Evolutionary conservation across 306 rosid genomes (phyloP).

Genomic region (Crataegus laevigata): DNA sequence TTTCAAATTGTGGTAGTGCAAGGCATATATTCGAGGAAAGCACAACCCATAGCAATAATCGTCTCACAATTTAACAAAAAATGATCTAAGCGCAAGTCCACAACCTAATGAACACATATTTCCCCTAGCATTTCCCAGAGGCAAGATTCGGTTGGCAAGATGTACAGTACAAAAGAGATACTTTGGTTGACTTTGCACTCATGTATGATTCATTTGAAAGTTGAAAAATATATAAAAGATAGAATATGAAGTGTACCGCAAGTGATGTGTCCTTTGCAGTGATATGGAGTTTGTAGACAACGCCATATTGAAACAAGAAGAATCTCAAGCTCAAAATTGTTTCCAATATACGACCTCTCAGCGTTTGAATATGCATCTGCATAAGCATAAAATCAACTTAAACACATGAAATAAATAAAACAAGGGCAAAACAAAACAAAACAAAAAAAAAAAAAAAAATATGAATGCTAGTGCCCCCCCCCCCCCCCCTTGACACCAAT

Average conservation of each 20-base stretch:
- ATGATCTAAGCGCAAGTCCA: background rate
- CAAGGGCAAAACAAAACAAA: background rate
- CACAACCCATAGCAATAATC: background rate
- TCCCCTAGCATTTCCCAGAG: background rate
- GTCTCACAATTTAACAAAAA: background rate
- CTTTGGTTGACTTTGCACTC: background rate
- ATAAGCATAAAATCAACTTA: constrained; percentile 10
- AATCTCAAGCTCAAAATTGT: constrained; percentile 83
- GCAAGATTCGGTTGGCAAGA: background rate
- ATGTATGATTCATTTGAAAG: background rate
- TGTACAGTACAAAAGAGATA: background rate
- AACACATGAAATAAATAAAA: constrained; percentile 5
- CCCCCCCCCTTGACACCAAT: background rate
- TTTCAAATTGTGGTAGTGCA: background rate
- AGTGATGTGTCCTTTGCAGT: constrained; percentile 68
- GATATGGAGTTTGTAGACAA: constrained; percentile 83
- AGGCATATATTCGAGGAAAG: background rate
- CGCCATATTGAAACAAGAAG: constrained; percentile 69
- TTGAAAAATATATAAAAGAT: background rate
- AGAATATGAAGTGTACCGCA: constrained; percentile 47
- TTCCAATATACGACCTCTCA: constrained; percentile 88
- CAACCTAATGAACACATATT: background rate
- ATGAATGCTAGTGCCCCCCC: background rate
- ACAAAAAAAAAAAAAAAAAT: background rate
- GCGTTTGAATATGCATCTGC: constrained; percentile 78